Evolutionary conservation across 805 yeast genomes (phyloP), one percentile per base, ranked within the genome.

Genomic region (Tetrapisispora iriomotensis): DNA sequence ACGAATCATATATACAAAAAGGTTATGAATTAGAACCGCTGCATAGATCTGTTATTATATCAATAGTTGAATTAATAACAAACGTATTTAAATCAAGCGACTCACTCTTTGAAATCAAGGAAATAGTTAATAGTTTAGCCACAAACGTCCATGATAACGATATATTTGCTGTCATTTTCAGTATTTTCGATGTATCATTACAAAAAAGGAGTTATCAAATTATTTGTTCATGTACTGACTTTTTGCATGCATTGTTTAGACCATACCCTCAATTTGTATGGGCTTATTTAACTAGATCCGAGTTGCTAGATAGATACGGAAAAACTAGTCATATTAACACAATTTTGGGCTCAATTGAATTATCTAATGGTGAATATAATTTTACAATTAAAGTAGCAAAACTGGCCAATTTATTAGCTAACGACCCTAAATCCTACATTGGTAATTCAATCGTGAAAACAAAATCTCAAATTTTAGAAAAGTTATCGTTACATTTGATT

Each of bases 271-370:
- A 72, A 43, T 67, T 85, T 40, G 81, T 87, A 3, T 88, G 96
- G 95, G 72, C 86, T 0, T 80, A 80, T 51, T 58, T 90, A 12
- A 71, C 75, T 18, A 75, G 76, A 37, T 80, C 94, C 0, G 71
- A 75, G 15, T 62, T 87, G 22, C 63, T 86, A 1, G 78, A 80
- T 12, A 68, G 70, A 36, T 68, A 72, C 40, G 77, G 77, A 1
- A 75, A 74, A 45, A 84, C 82, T 31, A 88, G 92, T 0, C 60
- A 75, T 34, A 75, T 78, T 1, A 59, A 74, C 1, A 68, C 71
- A 0, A 68, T 84, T 2, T 65, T 85, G 35, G 87, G 88, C 2
- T 70, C 86, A 5, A 71, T 76, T 18, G 96, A 87, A 58, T 71
- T 79, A 54, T 77, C 81, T 2, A 66, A 66, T 32, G 88, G 88